Conservation (phyloP, 164 flowering plant genomes). For the grape (Vitis vinifera) region DNA sequence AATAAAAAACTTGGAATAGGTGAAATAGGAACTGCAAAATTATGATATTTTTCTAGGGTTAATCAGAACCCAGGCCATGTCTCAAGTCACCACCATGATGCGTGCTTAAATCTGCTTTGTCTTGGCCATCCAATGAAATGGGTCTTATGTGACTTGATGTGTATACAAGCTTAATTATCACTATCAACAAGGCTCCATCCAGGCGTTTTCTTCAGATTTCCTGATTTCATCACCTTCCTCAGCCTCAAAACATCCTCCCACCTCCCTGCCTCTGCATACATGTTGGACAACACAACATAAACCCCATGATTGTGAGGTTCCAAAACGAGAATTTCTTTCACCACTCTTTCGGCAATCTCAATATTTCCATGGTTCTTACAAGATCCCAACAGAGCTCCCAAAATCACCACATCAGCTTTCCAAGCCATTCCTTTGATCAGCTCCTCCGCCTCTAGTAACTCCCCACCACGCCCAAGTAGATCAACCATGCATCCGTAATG, state of each 20-base stretch:
- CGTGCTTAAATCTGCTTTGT: too few relatives aligned
- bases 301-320: slow-evolving; percentile 55
- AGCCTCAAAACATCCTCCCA: slow-evolving; percentile 48
- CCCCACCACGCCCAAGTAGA: slow-evolving; percentile 56
- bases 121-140: background rate
- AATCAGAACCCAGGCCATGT: background rate
- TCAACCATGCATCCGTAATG: slow-evolving; percentile 75
- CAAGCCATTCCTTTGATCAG: slow-evolving; percentile 54
- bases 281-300: slow-evolving; percentile 44
- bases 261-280: slow-evolving; percentile 47
- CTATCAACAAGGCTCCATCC: slow-evolving; percentile 45
- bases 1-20: too few relatives aligned
- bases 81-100: background rate
- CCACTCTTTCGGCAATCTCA: slow-evolving; percentile 50
- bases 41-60: background rate
- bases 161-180: slow-evolving; percentile 7
- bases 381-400: slow-evolving; percentile 61
- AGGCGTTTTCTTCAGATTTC: slow-evolving; percentile 37
- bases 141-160: background rate
- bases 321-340: slow-evolving; percentile 37
- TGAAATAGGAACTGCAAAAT: too few relatives aligned
- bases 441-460: slow-evolving; percentile 56
- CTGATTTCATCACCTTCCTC: slow-evolving; percentile 41
- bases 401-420: slow-evolving; percentile 59
- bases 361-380: slow-evolving; percentile 49